Evolutionary conservation across 139 green algal genomes (phyloP).

Genomic region (Tetradesmus obliquus): DNA sequence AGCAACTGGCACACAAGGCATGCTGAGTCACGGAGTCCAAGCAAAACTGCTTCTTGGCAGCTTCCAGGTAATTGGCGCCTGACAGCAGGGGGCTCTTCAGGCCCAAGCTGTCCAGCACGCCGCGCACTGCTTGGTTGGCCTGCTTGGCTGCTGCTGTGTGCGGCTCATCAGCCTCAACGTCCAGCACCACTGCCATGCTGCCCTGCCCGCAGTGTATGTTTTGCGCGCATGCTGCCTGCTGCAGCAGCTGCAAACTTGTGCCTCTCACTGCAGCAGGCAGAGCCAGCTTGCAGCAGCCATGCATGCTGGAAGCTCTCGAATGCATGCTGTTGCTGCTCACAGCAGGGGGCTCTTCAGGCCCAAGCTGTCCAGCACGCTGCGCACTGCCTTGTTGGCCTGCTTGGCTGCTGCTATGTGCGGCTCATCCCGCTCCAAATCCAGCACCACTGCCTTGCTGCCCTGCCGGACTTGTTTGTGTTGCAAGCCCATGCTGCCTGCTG

Average conservation of each 20-base stretch:
- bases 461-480: too few species aligned
- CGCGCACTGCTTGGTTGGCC: conserved; percentile 43
- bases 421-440: conserved; percentile 79
- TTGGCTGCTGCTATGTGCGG: conserved; percentile 71
- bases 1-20: too few species aligned
- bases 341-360: conserved; percentile 19
- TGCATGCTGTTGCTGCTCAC: conserved; percentile 49
- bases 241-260: background rate
- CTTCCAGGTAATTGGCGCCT: background rate
- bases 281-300: conserved; percentile 50
- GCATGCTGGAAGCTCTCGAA: background rate
- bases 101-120: conserved; percentile 41
- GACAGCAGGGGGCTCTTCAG: conserved; percentile 1
- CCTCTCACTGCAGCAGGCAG: background rate
- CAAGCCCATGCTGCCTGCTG: too few species aligned
- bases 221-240: conserved; percentile 25
- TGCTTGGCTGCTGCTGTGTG: conserved; percentile 77
- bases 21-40: too few species aligned
- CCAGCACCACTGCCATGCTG: conserved; percentile 35
- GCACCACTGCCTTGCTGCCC: conserved; percentile 31
- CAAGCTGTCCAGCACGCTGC: conserved; percentile 42
- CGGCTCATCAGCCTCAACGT: conserved; percentile 78
- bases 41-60: too few species aligned
- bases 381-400: background rate
- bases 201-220: conserved; percentile 41